Evolutionary conservation across 805 yeast genomes (phyloP).

Genomic region (Cyberlindnera petersonii): DNA sequence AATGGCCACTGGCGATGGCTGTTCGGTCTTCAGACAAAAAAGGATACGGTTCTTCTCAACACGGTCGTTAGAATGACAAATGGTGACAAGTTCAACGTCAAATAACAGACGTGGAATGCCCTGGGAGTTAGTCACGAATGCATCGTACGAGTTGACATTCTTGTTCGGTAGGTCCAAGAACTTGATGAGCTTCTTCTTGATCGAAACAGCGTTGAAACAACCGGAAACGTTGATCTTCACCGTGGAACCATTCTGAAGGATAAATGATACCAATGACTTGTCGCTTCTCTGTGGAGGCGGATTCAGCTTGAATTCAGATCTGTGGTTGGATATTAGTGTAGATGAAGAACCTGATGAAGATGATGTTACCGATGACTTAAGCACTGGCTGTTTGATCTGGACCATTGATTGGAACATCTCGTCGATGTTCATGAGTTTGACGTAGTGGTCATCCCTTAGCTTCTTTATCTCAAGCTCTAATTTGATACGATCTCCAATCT

Average conservation of each 20-base stretch:
- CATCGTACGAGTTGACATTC: constrained; percentile 48
- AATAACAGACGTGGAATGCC: constrained; percentile 47
- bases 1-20: constrained; percentile 60
- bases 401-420: constrained; percentile 15
- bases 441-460: constrained; percentile 27
- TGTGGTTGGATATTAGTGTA: constrained; percentile 13
- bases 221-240: constrained; percentile 69
- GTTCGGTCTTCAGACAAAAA: constrained; percentile 58
- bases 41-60: constrained; percentile 66
- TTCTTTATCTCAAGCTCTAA: constrained; percentile 55
- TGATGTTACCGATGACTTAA: constrained; percentile 7
- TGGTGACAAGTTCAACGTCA: constrained; percentile 78
- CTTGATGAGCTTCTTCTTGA: constrained; percentile 64
- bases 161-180: constrained; percentile 46
- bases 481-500: constrained; percentile 79
- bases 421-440: constrained; percentile 11
- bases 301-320: constrained; percentile 19
- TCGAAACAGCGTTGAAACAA: constrained; percentile 75
- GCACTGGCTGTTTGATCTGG: constrained; percentile 4
- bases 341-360: too few species aligned
- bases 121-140: constrained; percentile 50
- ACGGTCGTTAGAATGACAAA: constrained; percentile 73
- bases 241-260: constrained; percentile 68
- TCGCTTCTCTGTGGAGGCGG: constrained; percentile 19
- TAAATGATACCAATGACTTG: constrained; percentile 52